Evolutionary conservation across 2,329 filamentous ascomycete genomes (phyloP), one percentile per base, ranked within the genome.

Genomic region (Chaetomium olivaceum): DNA sequence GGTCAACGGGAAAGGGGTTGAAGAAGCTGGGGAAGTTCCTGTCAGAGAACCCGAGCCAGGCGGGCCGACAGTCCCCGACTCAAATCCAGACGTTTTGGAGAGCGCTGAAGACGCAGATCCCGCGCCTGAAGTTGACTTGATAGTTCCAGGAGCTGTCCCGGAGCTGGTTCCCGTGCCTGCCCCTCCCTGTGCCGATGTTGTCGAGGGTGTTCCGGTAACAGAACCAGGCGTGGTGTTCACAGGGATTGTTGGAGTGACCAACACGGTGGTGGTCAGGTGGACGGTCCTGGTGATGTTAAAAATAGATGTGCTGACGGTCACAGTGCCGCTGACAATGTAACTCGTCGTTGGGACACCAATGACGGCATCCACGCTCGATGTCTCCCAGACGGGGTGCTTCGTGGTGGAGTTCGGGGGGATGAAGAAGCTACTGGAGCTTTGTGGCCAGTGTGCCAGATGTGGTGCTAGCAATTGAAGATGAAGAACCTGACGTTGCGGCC

Each of bases 341-440:
- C 48, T 60, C 16, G 48, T 64, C 14, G 25, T 60, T 21, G 27
- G 21, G 14, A 23, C 46, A 12, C 43, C 63, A 2, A 59, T 65
- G 12, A 65, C 46, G 58, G 63, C 58, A 23, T 61, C 63, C 14
- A 65, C 58, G 33, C 57, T 61, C 9, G 64, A 62, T 7, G 64
- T 66, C 36, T 55, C 43, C 43, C 33, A 39, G 48, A 60, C 29
- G n/a, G 51, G 23, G 25, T 27, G 7, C 58, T 2, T n/a, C 29
- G 46, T 51, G 48, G 33, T 23, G 9, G 31, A 59, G 36, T 6
- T 52, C 9, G 39, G 43, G 43, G 66, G 19, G 12, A 51, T 29
- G 16, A 60, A 19, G 23, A 43, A 51, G 33, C 25, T 36, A 29
- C 25, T 36, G 21, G 36, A 61, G 63, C 50, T n/a, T n/a, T 50